A percentile compares a stretch with the other conserved stretches of the same genome.
These are phyloP conservation scores for Heterobasidion occidentale DNA, from an alignment of 1,284 basidiomycete genomes.

Conservation along the genomic window DNA sequence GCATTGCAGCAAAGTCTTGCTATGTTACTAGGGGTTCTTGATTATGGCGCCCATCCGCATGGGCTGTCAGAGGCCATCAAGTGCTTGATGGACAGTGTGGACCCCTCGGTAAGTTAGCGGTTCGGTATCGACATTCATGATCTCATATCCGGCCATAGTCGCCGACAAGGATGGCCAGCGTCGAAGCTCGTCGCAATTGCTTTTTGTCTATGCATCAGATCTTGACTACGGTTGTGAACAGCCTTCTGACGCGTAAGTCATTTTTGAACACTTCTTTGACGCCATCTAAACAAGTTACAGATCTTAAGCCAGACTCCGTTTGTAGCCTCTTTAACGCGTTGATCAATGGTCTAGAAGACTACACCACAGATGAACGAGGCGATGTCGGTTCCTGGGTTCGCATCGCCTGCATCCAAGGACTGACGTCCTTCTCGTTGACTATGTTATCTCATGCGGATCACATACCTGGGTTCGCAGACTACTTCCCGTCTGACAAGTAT, in stretches of 20 bases:
- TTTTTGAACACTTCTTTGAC: not conserved
- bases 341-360: slow-evolving; percentile 74
- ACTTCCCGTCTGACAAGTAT: slow-evolving; percentile 54
- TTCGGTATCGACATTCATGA: slow-evolving; percentile 11
- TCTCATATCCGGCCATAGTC: slow-evolving; percentile 28
- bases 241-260: slow-evolving; percentile 39
- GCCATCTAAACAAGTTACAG: slow-evolving; percentile 22
- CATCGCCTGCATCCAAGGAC: slow-evolving; percentile 60
- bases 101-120: slow-evolving; percentile 38
- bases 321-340: slow-evolving; percentile 43
- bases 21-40: slow-evolving; percentile 64
- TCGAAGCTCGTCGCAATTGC: slow-evolving; percentile 69
- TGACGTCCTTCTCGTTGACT: slow-evolving; percentile 41
- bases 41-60: slow-evolving; percentile 51
- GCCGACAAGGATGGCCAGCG: slow-evolving; percentile 33
- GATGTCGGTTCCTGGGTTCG: slow-evolving; percentile 98
- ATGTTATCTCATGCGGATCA: slow-evolving; percentile 34
- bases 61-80: slow-evolving; percentile 43
- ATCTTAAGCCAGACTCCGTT: slow-evolving; percentile 35
- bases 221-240: slow-evolving; percentile 35
- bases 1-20: slow-evolving; percentile 73
- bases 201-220: slow-evolving; percentile 59
- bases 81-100: slow-evolving; percentile 55
- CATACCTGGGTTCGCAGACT: slow-evolving; percentile 39
- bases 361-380: slow-evolving; percentile 89